Evolutionary conservation across 108 stramenopile genomes (phyloP), one percentile per base, ranked within the genome.

Genomic region (Mediolabrus comicus): DNA sequence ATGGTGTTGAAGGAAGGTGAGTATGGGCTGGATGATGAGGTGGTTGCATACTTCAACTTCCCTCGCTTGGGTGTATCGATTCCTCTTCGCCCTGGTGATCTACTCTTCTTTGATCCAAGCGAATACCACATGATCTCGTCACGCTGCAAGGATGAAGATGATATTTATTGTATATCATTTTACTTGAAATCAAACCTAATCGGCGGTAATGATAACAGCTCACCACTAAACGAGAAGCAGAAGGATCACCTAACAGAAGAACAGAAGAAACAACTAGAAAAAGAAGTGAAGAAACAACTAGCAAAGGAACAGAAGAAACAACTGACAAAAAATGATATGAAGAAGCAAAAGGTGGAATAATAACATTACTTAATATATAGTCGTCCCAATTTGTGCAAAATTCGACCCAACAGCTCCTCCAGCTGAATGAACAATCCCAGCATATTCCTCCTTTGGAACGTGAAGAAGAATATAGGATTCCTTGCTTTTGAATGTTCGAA

Each of bases 341-440:
- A n/a, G n/a, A n/a, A n/a, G n/a, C n/a, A n/a, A n/a, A n/a, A n/a
- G n/a, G n/a, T n/a, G n/a, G n/a, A n/a, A n/a, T n/a, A n/a, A n/a
- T n/a, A n/a, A n/a, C n/a, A n/a, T n/a, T n/a, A n/a, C n/a, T n/a
- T n/a, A n/a, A n/a, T n/a, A n/a, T n/a, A n/a, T n/a, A n/a, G n/a
- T n/a, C n/a, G n/a, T n/a, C n/a, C n/a, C n/a, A n/a, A n/a, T n/a
- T n/a, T n/a, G n/a, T n/a, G n/a, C n/a, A n/a, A n/a, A 41, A 79
- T 69, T 22, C 36, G 59, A 12, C 30, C 33, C 59, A 79, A 26
- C 12, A 79, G 17, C 29, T 74, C 67, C 19, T 79, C 78, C 26
- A 79, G 27, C 11, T 41, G n/a, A 14, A 74, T 79, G 32, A 79
- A 79, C 13, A 79, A 72, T 0, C 73, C 78, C 49, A 34, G 56